Percentiles rank a stretch among this genome's conserved stretches.
Evolutionary conservation across 2,329 filamentous ascomycete genomes (phyloP).

Genomic region (Orbilia oligospora): DNA sequence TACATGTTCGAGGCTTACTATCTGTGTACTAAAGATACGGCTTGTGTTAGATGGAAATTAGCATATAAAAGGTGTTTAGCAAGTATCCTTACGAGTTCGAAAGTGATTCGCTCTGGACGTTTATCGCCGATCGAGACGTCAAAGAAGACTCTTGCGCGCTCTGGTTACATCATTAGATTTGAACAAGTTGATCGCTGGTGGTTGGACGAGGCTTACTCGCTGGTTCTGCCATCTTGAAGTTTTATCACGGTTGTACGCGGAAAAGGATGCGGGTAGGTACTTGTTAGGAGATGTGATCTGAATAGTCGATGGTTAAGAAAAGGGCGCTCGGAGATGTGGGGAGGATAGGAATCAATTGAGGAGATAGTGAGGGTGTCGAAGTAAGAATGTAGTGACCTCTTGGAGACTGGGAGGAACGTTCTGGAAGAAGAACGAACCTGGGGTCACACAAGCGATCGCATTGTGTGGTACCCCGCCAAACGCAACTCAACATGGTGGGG

Average conservation of each 20-base stretch:
- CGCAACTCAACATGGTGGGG: conserved; percentile 51
- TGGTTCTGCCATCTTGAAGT: conserved; percentile 41
- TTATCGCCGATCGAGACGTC: conserved; percentile 86
- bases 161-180: conserved; percentile 42
- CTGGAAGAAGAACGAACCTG: conserved; percentile 46
- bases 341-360: conserved; percentile 19
- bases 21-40: conserved; percentile 68
- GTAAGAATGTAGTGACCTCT: conserved; percentile 12
- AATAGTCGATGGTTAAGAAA: background rate
- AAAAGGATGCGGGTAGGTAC: background rate
- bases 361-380: conserved; percentile 23
- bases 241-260: background rate
- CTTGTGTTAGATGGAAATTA: conserved; percentile 16
- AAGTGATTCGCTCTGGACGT: conserved; percentile 81
- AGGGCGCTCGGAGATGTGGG: background rate
- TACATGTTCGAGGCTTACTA: conserved; percentile 66
- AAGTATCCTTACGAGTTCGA: conserved; percentile 79
- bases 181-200: background rate
- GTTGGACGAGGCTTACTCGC: conserved; percentile 29
- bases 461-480: conserved; percentile 50
- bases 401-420: conserved; percentile 52
- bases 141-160: conserved; percentile 82
- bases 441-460: conserved; percentile 49
- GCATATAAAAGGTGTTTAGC: conserved; percentile 38
- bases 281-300: background rate